Base-by-base conservation (phyloP, 2,329 filamentous ascomycete genomes). In the Aspergillus quadricinctus region DNA sequence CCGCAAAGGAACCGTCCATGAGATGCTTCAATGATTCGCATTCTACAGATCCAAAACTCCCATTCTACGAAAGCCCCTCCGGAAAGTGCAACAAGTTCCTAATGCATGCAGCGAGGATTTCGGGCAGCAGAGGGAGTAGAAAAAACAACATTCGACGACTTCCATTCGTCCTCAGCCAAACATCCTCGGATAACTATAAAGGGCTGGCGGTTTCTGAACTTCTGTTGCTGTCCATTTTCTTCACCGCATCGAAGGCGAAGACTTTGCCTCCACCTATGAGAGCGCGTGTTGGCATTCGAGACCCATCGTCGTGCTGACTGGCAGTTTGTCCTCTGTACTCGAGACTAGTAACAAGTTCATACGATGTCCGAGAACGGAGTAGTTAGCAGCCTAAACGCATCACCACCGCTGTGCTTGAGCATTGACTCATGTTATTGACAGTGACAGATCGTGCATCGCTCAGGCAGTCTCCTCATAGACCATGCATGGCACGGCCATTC, bases 221-320 rank as follows among this genome's bases (percentile, higher is more conserved):
- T 27, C 50, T 45, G 41, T 35, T 50, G 56, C 31, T 57, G 48
- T 54, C 57, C 45, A 23, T 58, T 58, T 66, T 64, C 64, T 64
- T 65, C 65, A 68, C 68, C 65, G 64, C 66, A 69, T 64, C 68
- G 60, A 64, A 60, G 67, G 68, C 61, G 52, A 61, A 48, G 25
- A 52, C 27, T 45, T 54, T 46, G 46, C 52, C 40, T 53, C 59
- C 61, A 57, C 61, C 61, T 60, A 66, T 64, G 52, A 54, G 52
- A 62, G 54, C 17, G 27, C 49, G 53, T 50, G 50, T 50, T 50
- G 28, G 19, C 37, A 40, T 35, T 51, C 17, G 54, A 52, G 49
- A 53, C 46, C 27, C 37, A 48, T 43, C n/a, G 9, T 43, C n/a
- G 8, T 21, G 40, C 40, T 17, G 19, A 10, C n/a, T 43, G 14